Percentiles rank a stretch among this genome's conserved stretches.
phyloP scores from a whole-genome alignment of 2,329 filamentous ascomycete species.

The Emmonsia crescens region DNA sequence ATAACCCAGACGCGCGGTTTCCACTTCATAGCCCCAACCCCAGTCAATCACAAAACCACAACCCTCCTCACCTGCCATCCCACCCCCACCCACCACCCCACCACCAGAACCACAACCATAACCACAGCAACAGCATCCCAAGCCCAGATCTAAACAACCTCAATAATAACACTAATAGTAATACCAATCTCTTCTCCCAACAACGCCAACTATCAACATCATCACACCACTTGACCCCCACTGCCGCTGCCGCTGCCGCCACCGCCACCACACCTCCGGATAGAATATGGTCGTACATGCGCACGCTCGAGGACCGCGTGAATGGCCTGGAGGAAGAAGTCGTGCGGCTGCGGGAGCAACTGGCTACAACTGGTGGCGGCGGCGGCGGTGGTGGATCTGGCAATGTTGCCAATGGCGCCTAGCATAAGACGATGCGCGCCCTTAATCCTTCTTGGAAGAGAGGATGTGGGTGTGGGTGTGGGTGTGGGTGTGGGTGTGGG shows the following conservation, averaged over 20 bases:
- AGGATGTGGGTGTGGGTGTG: no score
- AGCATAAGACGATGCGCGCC: not conserved
- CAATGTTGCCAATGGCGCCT: conserved; percentile 6
- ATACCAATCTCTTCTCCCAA: not conserved
- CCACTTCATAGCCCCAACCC: conserved; percentile 12
- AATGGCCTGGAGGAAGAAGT: conserved; percentile 26
- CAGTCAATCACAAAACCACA: conserved; percentile 5
- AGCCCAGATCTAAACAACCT: not conserved
- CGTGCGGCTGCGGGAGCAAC: conserved; percentile 19
- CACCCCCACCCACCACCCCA: conserved; percentile 4
- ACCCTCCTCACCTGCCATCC: not conserved
- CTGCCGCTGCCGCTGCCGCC: conserved; percentile 2
- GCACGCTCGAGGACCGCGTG: conserved; percentile 23
- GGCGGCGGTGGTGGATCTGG: not conserved
- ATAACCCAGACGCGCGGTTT: conserved; percentile 25
- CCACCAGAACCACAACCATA: conserved; percentile 1
- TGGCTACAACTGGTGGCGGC: conserved; percentile 7
- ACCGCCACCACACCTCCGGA: conserved; percentile 9
- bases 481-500: not conserved
- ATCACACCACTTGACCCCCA: not conserved
- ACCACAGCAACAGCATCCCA: not conserved
- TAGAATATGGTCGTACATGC: conserved; percentile 22
- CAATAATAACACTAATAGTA: conserved; percentile 8
- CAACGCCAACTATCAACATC: conserved; percentile 5
- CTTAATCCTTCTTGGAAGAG: not conserved